Evolutionary conservation across 2,329 filamentous ascomycete species (phyloP).

Genomic region (Fusarium anguioides): DNA sequence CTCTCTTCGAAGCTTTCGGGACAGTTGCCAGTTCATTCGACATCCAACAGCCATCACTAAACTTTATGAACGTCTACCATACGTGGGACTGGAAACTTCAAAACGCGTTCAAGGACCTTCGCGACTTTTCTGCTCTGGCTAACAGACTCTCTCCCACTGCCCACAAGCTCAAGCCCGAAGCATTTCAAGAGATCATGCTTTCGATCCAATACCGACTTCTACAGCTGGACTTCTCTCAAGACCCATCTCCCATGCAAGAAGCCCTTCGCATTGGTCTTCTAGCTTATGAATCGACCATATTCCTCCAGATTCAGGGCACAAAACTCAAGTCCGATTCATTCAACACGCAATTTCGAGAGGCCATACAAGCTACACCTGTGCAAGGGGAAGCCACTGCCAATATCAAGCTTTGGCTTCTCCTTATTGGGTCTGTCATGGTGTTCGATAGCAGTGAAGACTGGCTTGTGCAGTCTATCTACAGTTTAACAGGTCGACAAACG

Average conservation of each 20-base stretch:
- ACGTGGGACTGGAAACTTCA: constrained; percentile 40
- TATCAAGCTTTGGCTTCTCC: constrained; percentile 45
- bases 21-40: background rate
- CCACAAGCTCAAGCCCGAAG: constrained; percentile 42
- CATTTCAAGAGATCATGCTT: constrained; percentile 47
- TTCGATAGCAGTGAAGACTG: constrained; percentile 39
- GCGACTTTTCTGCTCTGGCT: constrained; percentile 45
- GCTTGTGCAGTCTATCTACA: constrained; percentile 35
- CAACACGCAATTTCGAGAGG: constrained; percentile 9
- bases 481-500: constrained; percentile 13
- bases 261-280: constrained; percentile 46
- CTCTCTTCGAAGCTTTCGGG: constrained; percentile 14
- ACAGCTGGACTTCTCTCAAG: constrained; percentile 32
- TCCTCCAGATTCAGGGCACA: constrained; percentile 36
- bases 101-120: constrained; percentile 46
- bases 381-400: constrained; percentile 11
- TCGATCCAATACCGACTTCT: constrained; percentile 49
- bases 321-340: constrained; percentile 34
- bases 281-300: constrained; percentile 46
- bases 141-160: constrained; percentile 34
- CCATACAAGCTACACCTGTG: constrained; percentile 21
- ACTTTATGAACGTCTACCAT: constrained; percentile 22
- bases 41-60: background rate
- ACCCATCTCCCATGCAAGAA: constrained; percentile 31
- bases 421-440: constrained; percentile 41